Base-by-base conservation (phyloP, 768 basidiomycete genomes). In the Calocybe indica region DNA sequence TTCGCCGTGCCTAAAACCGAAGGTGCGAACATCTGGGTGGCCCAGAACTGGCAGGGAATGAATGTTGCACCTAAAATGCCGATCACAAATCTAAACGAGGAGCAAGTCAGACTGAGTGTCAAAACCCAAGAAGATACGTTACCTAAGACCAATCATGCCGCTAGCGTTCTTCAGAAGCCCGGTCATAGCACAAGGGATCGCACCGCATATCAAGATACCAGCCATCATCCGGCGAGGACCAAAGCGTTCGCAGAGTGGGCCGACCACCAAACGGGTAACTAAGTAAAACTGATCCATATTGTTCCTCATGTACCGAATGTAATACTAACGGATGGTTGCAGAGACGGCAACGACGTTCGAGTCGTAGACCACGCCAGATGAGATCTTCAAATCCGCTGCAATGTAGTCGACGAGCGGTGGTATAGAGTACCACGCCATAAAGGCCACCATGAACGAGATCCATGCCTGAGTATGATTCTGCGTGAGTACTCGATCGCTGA, bases 11-110 rank as follows among this genome's bases (percentile, higher is more conserved):
- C 70, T 11, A 68, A 63, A 14, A 62, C 57, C 32, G 59, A 65
- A 47, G 73, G 80, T 58, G 81, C 78, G 58, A 78, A 83, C 61
- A 83, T 82, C 3, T 62, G 64, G 0, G 82, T 79, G 7, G 80
- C 79, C 78, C 82, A 80, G 3, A 75, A 73, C 46, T 80, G 75
- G 50, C 79, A 80, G 4, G 80, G 72, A 1, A 83, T 78, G 49
- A 84, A 83, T 1, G 79, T 77, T 0, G 64, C 81, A 6, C 82
- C 82, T 2, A 81, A 66, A 39, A 82, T 75, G 8, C 80, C 78
- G 41, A 81, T 79, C 57, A 82, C 79, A 57, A 81, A 81, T 0
- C 82, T 22, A 22, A 22, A 22, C 22, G 22, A 22, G 70, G 22
- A 51, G 22, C 22, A 22, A 22, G 22, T 22, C 32, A 79, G 37